A percentile compares a stretch with the other conserved stretches of the same genome.
These are phyloP conservation scores for Auriscalpium microsporum DNA, from an alignment of 768 basidiomycete genomes.

Conservation along the genomic window DNA sequence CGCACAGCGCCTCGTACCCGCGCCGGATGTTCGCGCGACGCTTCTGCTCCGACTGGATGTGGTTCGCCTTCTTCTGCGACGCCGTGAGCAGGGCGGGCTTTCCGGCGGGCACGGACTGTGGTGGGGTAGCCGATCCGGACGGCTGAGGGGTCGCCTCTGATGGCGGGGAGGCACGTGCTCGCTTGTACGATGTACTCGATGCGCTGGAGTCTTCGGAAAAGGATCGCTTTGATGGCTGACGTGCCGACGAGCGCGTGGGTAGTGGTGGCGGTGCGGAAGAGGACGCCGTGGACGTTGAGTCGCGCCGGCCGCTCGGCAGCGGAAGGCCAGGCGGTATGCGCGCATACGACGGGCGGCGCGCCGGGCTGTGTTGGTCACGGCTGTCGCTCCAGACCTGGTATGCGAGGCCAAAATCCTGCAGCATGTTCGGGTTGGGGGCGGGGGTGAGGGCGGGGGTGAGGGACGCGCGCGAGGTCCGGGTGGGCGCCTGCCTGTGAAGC, in stretches of 20 bases:
- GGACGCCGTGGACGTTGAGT: conserved; percentile 6
- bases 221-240: conserved; percentile 10
- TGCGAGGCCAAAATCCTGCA: neutral
- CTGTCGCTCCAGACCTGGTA: neutral
- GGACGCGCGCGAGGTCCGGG: conserved; percentile 1
- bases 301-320: neutral
- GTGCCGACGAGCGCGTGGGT: conserved; percentile 1
- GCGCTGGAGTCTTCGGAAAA: conserved; percentile 8
- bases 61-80: conserved; percentile 87
- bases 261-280: conserved; percentile 3
- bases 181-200: conserved; percentile 2
- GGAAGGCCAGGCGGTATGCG: neutral
- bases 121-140: conserved; percentile 6
- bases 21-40: conserved; percentile 83
- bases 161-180: conserved; percentile 3
- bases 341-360: too few species aligned
- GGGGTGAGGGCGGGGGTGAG: conserved; percentile 8
- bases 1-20: conserved; percentile 85
- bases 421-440: neutral
- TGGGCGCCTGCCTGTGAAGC: conserved; percentile 13
- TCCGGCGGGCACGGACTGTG: conserved; percentile 7
- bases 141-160: neutral
- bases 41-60: conserved; percentile 92
- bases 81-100: conserved; percentile 54
- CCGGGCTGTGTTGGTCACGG: neutral